Conservation (phyloP, 1,284 basidiomycete genomes). For the Kwoniella shivajii region DNA sequence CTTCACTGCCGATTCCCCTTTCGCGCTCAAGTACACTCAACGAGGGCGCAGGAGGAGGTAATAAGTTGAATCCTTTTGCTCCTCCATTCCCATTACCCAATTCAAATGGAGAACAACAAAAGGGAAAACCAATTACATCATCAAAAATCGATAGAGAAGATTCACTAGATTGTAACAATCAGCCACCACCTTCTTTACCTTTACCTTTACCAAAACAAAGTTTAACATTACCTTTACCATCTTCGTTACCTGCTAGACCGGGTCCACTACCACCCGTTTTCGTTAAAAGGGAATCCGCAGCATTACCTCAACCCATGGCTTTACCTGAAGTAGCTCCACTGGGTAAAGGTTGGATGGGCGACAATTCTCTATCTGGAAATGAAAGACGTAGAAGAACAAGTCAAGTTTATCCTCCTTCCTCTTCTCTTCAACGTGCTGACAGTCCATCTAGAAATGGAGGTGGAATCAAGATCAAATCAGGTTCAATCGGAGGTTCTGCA, state of each 20-base stretch:
- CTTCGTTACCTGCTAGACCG: slow-evolving; percentile 30
- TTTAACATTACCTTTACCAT: no score
- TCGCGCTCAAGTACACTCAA: no score
- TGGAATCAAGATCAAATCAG: neutral
- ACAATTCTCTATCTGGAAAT: slow-evolving; percentile 31
- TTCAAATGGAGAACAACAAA: neutral
- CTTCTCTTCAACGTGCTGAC: neutral
- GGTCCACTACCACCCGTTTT: slow-evolving; percentile 35
- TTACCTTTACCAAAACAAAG: slow-evolving; percentile 19
- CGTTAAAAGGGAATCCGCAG: slow-evolving; percentile 37
- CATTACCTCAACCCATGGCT: slow-evolving; percentile 41
- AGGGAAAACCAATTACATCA: neutral
- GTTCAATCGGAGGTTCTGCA: neutral
- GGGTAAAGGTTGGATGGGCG: slow-evolving; percentile 34
- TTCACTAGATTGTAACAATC: neutral
- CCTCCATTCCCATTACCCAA: slow-evolving; percentile 28
- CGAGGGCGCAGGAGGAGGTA: neutral
- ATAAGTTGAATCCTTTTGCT: slow-evolving; percentile 30
- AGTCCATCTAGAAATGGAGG: neutral
- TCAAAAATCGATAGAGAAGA: neutral
- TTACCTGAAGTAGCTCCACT: slow-evolving; percentile 36
- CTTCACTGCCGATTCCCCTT: no score
- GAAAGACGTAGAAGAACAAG: slow-evolving; percentile 37
- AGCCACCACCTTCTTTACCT: neutral
- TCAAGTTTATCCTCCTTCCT: neutral